Evolutionary conservation across 1,284 basidiomycete species (phyloP), one percentile per base, ranked within the genome.

Genomic region (Thelephora terrestris): DNA sequence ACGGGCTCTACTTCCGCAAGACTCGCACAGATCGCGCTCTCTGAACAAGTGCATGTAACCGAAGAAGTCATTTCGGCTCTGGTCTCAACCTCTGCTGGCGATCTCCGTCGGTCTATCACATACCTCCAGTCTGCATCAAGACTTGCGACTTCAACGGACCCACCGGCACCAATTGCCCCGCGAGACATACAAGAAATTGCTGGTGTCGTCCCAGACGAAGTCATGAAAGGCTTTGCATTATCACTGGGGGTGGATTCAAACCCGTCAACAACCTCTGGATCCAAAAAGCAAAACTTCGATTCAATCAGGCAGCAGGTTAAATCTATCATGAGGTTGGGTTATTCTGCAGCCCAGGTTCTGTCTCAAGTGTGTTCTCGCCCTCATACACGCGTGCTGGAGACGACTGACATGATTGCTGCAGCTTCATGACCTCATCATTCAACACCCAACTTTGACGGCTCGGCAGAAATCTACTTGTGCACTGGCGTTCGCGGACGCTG

Each of bases 71-170:
- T 95, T 47, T 68, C 79, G 35, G 71, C 85, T 1, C 77, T 96
- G 50, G 88, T 95, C 54, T 71, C 67, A 42, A 81, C 85, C 20
- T 95, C 95, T 1, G 80, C 83, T 50, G 96, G 96, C 32, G 96
- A 99, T 66, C 78, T 99, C 46, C 86, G 96, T 43, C 89, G 96
- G 47, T 89, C 95, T n/a, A 99, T 99, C 65, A 99, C 95, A 12
- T 99, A 96, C 65, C 75, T 99, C 4, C 96, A 99, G 64, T 97
- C 94, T 7, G 94, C 94, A 4, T 86, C 91, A 42, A 81, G 95
- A 25, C 73, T 99, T 32, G 85, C 85, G 14, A 67, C 75, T 5
- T 83, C 89, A 1, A 81, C 78, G 2, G 65, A 63, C 14, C 83
- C 86, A 2, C 83, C 86, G 0, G 79, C 78, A 12, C 71, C 79